These are phyloP conservation scores for Pythium rhizo-oryzae DNA, from an alignment of 352 stramenopile species.

Conservation along the genomic window DNA sequence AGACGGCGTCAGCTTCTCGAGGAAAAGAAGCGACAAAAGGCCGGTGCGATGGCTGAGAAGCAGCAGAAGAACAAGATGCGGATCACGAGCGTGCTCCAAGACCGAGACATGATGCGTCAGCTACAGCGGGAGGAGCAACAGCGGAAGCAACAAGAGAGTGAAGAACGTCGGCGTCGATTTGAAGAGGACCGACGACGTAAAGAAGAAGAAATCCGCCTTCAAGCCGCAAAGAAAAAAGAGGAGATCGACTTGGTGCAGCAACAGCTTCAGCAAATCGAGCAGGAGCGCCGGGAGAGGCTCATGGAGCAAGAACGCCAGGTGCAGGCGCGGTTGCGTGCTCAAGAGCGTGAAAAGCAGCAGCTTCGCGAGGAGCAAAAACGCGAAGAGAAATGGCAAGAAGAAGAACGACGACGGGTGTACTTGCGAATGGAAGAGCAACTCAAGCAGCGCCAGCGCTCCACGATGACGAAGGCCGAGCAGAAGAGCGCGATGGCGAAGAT, in stretches of 20 bases:
- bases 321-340: conserved; percentile 40
- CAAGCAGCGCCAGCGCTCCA: conserved; percentile 41
- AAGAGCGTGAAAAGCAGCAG: conserved; percentile 54
- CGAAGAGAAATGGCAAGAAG: conserved; percentile 51
- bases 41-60: conserved; percentile 51
- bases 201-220: conserved; percentile 53
- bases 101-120: conserved; percentile 55
- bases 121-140: conserved; percentile 51
- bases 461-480: conserved; percentile 49
- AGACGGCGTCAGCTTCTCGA: conserved; percentile 49
- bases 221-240: conserved; percentile 61
- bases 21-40: conserved; percentile 44
- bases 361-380: conserved; percentile 51
- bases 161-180: conserved; percentile 43
- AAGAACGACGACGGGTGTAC: conserved; percentile 57
- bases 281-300: conserved; percentile 52
- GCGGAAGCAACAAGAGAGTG: conserved; percentile 66
- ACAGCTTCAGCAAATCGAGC: conserved; percentile 57
- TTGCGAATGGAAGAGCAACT: conserved; percentile 67
- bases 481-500: conserved; percentile 55
- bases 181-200: conserved; percentile 33
- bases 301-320: conserved; percentile 52
- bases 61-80: conserved; percentile 70
- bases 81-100: conserved; percentile 59
- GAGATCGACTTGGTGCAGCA: conserved; percentile 61